Conservation (phyloP, 2,329 filamentous ascomycete species). For the Trichophyton mentagrophytes region DNA sequence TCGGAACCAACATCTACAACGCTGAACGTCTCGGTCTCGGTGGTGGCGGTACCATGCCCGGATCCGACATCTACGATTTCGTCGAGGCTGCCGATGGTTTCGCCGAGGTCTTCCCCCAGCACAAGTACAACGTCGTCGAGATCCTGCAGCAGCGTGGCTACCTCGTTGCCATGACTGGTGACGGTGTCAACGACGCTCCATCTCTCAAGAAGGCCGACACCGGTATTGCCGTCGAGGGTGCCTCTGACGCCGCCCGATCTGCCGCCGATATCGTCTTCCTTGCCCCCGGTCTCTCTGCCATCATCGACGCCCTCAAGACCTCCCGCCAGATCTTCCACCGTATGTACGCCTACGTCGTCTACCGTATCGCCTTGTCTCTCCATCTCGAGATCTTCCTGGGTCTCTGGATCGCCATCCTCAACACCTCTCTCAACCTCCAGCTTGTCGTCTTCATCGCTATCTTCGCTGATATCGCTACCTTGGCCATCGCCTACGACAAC, state of each 20-base stretch:
- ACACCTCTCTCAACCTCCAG: slow-evolving; percentile 71
- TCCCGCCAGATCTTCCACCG: slow-evolving; percentile 92
- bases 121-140: slow-evolving; percentile 91
- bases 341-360: slow-evolving; percentile 93
- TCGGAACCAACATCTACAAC: slow-evolving; percentile 88
- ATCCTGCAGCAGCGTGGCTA: slow-evolving; percentile 88
- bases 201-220: slow-evolving; percentile 93
- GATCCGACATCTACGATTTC: slow-evolving; percentile 89
- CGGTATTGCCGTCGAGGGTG: slow-evolving; percentile 86
- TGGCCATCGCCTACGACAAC: slow-evolving; percentile 89
- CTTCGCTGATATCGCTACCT: slow-evolving; percentile 82
- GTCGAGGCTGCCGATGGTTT: slow-evolving; percentile 92
- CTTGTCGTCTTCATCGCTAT: slow-evolving; percentile 90
- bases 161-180: slow-evolving; percentile 90
- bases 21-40: slow-evolving; percentile 83
- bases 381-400: slow-evolving; percentile 86
- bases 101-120: slow-evolving; percentile 86
- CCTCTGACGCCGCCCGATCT: slow-evolving; percentile 79
- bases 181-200: slow-evolving; percentile 87
- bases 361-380: slow-evolving; percentile 83
- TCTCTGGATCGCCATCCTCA: slow-evolving; percentile 81
- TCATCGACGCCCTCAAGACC: slow-evolving; percentile 85
- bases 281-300: slow-evolving; percentile 77
- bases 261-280: slow-evolving; percentile 91
- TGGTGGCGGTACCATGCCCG: slow-evolving; percentile 82